Percentiles rank a stretch among this genome's conserved stretches.
Conservation (phyloP, 805 yeast genomes). For the Myxozyma lipomycoides region DNA sequence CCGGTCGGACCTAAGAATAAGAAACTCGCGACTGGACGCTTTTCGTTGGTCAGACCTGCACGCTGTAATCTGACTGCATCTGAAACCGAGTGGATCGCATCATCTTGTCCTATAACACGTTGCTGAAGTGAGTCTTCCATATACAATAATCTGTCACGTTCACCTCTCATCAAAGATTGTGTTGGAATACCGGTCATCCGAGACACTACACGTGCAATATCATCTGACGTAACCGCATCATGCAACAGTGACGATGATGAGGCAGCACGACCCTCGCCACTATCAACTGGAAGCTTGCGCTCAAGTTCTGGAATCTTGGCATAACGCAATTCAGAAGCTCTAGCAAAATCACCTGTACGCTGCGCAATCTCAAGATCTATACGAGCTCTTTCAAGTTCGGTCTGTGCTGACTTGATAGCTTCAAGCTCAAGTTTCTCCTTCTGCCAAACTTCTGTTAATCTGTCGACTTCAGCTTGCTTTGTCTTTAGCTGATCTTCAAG, state of each 20-base stretch:
- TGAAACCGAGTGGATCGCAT: constrained; percentile 82
- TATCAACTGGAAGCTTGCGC: constrained; percentile 50
- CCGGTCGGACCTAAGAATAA: constrained; percentile 98
- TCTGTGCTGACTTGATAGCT: constrained; percentile 70
- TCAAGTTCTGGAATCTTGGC: constrained; percentile 80
- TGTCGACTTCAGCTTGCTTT: constrained; percentile 61
- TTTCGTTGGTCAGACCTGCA: constrained; percentile 92
- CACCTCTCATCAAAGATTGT: constrained; percentile 86
- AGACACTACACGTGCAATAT: constrained; percentile 86
- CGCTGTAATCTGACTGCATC: constrained; percentile 95
- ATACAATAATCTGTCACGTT: constrained; percentile 78
- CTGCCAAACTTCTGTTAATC: constrained; percentile 84
- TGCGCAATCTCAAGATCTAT: constrained; percentile 77
- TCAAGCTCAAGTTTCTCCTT: constrained; percentile 73
- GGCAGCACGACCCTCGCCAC: constrained; percentile 34
- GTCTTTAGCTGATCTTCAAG: constrained; percentile 62
- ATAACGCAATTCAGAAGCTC: constrained; percentile 86
- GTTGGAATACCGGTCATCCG: constrained; percentile 96
- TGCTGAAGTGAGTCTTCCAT: constrained; percentile 78
- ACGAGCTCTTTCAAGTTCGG: constrained; percentile 77
- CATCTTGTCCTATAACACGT: constrained; percentile 92
- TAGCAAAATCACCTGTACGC: constrained; percentile 79
- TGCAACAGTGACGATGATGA: constrained; percentile 50
- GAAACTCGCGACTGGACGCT: constrained; percentile 93
- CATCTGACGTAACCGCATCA: constrained; percentile 91